Base-by-base conservation (phyloP, 805 yeast species). In the Blastobotrys muscicola region DNA sequence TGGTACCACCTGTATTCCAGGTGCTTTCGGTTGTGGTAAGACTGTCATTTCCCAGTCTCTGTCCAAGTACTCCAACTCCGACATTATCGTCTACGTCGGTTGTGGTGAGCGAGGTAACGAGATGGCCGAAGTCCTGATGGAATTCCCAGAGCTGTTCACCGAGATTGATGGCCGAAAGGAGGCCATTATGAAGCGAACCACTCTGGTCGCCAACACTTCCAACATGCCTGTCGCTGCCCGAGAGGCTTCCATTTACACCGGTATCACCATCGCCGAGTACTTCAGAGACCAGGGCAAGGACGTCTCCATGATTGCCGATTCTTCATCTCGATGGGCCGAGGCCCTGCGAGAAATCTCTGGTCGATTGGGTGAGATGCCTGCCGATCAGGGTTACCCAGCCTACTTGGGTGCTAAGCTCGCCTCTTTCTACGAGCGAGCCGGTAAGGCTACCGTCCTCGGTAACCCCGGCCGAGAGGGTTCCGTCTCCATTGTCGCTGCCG, bases 291-390 rank as follows among this genome's bases (percentile, higher is more conserved):
- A 92, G 74, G 99, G 99, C 72, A 92, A 92, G 75, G 75, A 92
- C 63, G 98, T 92, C 51, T 80, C 97, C 30, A 92, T 92, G 97
- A 92, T 92, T 82, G 99, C 99, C 48, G 99, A 92, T 68, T 92
- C 98, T 4, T 90, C 97, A 30, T 89, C 97, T 29, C 89, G 99
- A 76, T 92, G 99, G 99, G 99, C 99, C 37, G 99, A 92, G 74
- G 99, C 99, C 50, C 76, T 92, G 65, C 89, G 99, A 82, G 99
- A 92, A 77, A 83, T 92, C 66, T 89, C 97, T 42, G 99, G 99
- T 78, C 94, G 99, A 78, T 75, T 92, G 66, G 99, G 98, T 71
- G 99, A 92, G 75, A 92, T 92, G 99, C 99, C 99, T 64, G 99
- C 99, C 50, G 99, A 92, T 71, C 98, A 94, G 75, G 99, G 99